A percentile compares a stretch with the other conserved stretches of the same genome.
Conservation (phyloP, 2,329 filamentous ascomycete genomes). For the Penicillium vulpinum region DNA sequence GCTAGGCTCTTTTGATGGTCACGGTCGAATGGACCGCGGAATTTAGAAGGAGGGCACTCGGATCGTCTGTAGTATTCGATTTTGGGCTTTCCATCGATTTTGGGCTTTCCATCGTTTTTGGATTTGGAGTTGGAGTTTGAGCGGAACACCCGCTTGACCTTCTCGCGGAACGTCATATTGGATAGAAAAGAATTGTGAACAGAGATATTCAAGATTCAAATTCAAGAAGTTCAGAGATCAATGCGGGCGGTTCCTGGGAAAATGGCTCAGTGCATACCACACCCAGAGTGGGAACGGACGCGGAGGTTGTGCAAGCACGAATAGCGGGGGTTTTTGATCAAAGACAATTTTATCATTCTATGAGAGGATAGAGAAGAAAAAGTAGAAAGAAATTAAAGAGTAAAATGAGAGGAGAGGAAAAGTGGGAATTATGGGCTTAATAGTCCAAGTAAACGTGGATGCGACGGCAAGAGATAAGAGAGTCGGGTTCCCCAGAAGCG, state of each 20-base stretch:
- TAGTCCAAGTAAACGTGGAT: constrained; percentile 6
- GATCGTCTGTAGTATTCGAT: constrained; percentile 51
- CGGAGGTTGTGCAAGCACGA: constrained; percentile 36
- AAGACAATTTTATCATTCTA: constrained; percentile 31
- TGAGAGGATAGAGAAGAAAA: constrained; percentile 2
- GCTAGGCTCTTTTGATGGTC: constrained; percentile 46
- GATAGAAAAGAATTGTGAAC: constrained; percentile 4
- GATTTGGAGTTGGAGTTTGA: constrained; percentile 19
- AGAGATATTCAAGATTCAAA: constrained; percentile 6
- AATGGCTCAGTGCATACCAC: constrained; percentile 30
- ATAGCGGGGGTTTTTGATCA: constrained; percentile 20
- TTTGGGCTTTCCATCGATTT: constrained; percentile 37
- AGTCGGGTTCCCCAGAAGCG: constrained; percentile 12
- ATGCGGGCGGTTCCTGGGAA: constrained; percentile 15
- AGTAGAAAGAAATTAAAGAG: background rate
- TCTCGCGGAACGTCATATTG: constrained; percentile 43
- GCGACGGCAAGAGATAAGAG: constrained; percentile 14
- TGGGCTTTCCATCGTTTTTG: constrained; percentile 15
- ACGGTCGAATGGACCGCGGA: constrained; percentile 49
- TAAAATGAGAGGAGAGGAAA: constrained; percentile 1
- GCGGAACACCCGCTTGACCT: constrained; percentile 39
- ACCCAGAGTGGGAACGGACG: constrained; percentile 34
- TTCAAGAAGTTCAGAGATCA: constrained; percentile 9
- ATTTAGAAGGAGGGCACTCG: constrained; percentile 52
- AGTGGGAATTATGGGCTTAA: constrained; percentile 5